phyloP scores from a whole-genome alignment of 495 filamentous ascomycete genomes.

The Tuber umbilicatum region DNA sequence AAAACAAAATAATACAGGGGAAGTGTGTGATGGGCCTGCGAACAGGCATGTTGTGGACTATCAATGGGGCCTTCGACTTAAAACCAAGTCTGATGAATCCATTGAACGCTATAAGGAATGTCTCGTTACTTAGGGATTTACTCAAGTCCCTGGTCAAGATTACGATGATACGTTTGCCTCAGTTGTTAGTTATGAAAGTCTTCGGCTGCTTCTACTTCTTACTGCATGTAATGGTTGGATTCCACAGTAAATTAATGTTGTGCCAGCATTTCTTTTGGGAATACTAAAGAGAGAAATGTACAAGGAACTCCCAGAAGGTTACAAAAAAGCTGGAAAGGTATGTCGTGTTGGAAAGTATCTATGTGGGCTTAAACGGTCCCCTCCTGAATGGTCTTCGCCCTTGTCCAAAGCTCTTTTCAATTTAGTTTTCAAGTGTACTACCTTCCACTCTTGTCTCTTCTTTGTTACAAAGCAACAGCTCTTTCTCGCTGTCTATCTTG shows the following conservation, averaged over 20 bases:
- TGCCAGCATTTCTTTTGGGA: slow-evolving; percentile 24
- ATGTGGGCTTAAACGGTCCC: slow-evolving; percentile 34
- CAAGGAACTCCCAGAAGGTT: slow-evolving; percentile 24
- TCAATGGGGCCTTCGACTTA: slow-evolving; percentile 37
- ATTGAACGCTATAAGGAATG: slow-evolving; percentile 34
- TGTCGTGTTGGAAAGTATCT: not conserved
- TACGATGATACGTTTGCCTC: slow-evolving; percentile 34
- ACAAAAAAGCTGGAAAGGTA: slow-evolving; percentile 4
- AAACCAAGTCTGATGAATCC: slow-evolving; percentile 12
- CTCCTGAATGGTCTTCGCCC: slow-evolving; percentile 18
- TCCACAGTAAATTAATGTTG: slow-evolving; percentile 19
- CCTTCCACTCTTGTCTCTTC: slow-evolving; percentile 15
- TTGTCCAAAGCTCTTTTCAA: slow-evolving; percentile 13
- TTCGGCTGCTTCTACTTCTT: slow-evolving; percentile 18
- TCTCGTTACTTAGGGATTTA: slow-evolving; percentile 36
- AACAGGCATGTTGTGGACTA: too few relatives aligned
- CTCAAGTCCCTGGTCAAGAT: too few relatives aligned
- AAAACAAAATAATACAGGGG: not conserved
- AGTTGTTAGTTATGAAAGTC: slow-evolving; percentile 16
- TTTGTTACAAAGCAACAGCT: not conserved
- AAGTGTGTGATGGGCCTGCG: slow-evolving; percentile 2
- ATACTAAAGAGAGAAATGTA: slow-evolving; percentile 18
- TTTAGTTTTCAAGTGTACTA: slow-evolving; percentile 5
- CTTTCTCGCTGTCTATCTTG: slow-evolving; percentile 1
- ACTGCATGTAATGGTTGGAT: slow-evolving; percentile 9